These are phyloP conservation scores for Backusella circina DNA, from an alignment of 192 early-diverging fungal genomes.

Conservation along the genomic window DNA sequence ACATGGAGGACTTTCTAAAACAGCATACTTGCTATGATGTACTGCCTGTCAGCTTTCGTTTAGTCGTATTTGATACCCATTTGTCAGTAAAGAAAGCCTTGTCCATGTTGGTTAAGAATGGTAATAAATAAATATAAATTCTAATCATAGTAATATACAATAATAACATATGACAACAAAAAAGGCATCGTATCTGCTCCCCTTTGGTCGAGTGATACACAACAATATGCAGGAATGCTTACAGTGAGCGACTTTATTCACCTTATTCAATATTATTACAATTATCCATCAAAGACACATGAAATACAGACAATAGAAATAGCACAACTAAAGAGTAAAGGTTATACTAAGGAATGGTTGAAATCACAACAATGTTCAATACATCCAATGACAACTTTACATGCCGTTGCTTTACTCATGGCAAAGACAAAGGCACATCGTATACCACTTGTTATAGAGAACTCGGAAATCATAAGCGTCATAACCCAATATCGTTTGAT, in stretches of 20 bases:
- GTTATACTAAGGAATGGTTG: constrained; percentile 47
- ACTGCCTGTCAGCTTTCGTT: constrained; percentile 80
- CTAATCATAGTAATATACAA: not conserved
- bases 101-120: constrained; percentile 85
- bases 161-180: not conserved
- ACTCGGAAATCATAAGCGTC: constrained; percentile 86
- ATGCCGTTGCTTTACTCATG: constrained; percentile 76
- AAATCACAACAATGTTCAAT: constrained; percentile 63
- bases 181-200: constrained; percentile 92
- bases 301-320: constrained; percentile 84
- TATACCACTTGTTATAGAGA: constrained; percentile 70
- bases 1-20: constrained; percentile 56
- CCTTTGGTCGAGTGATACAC: constrained; percentile 77
- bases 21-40: constrained; percentile 87
- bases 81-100: constrained; percentile 90
- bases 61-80: constrained; percentile 87
- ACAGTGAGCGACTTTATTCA: constrained; percentile 94
- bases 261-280: constrained; percentile 88
- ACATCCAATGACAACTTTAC: constrained; percentile 83
- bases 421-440: constrained; percentile 81
- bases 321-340: constrained; percentile 57
- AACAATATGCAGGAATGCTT: constrained; percentile 89
- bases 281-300: constrained; percentile 69
- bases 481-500: constrained; percentile 56
- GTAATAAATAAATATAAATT: constrained; percentile 39